Evolutionary conservation across 108 stramenopile genomes (phyloP), one percentile per base, ranked within the genome.

Genomic region (Craspedostauros australis): DNA sequence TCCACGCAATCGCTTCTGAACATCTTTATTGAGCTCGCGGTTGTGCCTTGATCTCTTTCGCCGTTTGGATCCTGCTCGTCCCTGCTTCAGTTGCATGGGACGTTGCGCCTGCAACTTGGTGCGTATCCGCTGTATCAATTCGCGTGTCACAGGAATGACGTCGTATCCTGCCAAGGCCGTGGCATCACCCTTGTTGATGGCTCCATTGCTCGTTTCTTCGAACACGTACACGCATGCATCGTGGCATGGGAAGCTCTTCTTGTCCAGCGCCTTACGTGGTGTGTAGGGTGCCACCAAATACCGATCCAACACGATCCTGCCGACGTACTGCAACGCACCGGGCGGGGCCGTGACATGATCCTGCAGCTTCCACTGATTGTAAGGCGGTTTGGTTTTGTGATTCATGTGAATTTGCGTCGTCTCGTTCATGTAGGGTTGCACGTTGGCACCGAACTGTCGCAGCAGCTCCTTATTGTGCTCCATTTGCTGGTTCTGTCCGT

Each of bases 301-400:
- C 34, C 77, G 67, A 57, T 95, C 94, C 49, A 93, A 80, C 3
- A 84, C 88, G 24, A 93, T 34, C n/a, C 78, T 53, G 22, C 91
- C 91, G 20, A 11, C 14, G 55, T 60, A 75, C 16, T 21, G 32
- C 34, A 46, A 39, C 8, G 41, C 14, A 19, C 19, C 20, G 5
- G 8, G 20, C 27, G 6, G 14, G 12, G 4, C 26, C 9, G 46
- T 18, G 0, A 23, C 26, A 29, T 29, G 70, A 31, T 65, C 56
- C 39, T 84, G 80, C 45, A 95, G 68, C 4, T 64, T 54, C 94
- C 94, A 95, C 55, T 92, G 91, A 56, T 84, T 76, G 50, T 66
- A 95, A 5, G 94, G 94, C 41, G 89, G 89, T 46, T 86, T 91
- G 16, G 91, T 93, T 70, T 95, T 95, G 79, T 95, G 94, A 9